Conservation (phyloP, 495 filamentous ascomycete species). For the Geopyxis carbonaria region DNA sequence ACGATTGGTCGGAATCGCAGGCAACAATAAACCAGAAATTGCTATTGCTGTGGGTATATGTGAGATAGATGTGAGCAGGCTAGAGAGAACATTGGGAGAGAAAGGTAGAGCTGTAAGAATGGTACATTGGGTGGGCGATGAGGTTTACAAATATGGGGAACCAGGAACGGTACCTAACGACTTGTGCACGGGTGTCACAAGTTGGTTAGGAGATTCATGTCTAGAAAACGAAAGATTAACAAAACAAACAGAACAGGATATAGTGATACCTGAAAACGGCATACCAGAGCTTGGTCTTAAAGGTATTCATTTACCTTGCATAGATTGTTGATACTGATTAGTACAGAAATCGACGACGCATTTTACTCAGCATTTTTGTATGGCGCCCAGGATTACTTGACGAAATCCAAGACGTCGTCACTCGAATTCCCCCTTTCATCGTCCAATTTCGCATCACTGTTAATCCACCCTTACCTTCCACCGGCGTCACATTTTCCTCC, state of each 20-base stretch:
- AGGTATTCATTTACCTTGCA: too few species aligned
- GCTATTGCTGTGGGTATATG: conserved; percentile 49
- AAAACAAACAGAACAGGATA: too few species aligned
- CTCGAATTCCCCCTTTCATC: conserved; percentile 46
- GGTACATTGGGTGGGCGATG: conserved; percentile 59
- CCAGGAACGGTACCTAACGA: conserved; percentile 36
- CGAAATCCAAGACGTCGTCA: conserved; percentile 39
- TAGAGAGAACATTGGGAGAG: conserved; percentile 42
- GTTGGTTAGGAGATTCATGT: conserved; percentile 20
- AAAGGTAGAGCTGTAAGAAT: conserved; percentile 53
- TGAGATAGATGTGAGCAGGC: conserved; percentile 44
- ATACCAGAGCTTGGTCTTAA: too few species aligned
- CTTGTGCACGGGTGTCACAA: conserved; percentile 33
- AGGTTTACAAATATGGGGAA: conserved; percentile 48
- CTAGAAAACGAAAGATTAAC: too few species aligned
- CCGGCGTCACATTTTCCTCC: conserved; percentile 31
- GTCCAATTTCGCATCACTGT: conserved; percentile 46
- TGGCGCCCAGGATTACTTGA: conserved; percentile 37
- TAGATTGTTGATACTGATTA: too few species aligned
- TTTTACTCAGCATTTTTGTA: conserved; percentile 54
- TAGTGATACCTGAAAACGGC: too few species aligned
- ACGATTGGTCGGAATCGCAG: conserved; percentile 49
- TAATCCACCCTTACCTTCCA: conserved; percentile 53
- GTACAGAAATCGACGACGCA: conserved; percentile 51
- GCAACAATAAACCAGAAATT: conserved; percentile 40